phyloP scores from a whole-genome alignment of 805 yeast genomes.

The Starmera dryadoides region DNA sequence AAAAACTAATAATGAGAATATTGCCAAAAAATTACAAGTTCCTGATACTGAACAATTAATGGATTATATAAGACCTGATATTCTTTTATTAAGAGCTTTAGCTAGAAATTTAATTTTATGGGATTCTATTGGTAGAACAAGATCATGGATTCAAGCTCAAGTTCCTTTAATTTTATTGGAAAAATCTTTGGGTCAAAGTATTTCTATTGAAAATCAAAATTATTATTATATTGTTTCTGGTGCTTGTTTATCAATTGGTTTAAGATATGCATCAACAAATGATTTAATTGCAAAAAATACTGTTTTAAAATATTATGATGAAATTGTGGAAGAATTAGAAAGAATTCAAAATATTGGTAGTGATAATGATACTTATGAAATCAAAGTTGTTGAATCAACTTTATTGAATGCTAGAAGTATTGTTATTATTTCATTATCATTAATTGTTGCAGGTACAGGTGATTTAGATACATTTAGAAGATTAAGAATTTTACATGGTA shows the following conservation, averaged over 20 bases:
- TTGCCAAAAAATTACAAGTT: constrained; percentile 55
- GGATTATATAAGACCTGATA: constrained; percentile 70
- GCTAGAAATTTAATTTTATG: constrained; percentile 24
- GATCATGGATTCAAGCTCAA: constrained; percentile 26
- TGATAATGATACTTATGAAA: constrained; percentile 46
- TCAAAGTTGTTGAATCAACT: constrained; percentile 45
- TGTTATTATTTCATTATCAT: constrained; percentile 55
- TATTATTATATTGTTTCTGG: constrained; percentile 69
- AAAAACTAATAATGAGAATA: constrained; percentile 49
- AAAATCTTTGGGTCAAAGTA: constrained; percentile 11
- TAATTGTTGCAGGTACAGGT: constrained; percentile 88
- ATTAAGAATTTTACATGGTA: constrained; percentile 60
- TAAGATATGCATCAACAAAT: constrained; percentile 69
- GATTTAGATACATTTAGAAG: constrained; percentile 74
- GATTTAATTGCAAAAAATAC: constrained; percentile 46
- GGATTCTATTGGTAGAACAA: constrained; percentile 11
- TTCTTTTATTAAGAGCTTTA: constrained; percentile 56
- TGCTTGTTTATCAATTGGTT: constrained; percentile 61
- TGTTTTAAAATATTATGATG: constrained; percentile 35
- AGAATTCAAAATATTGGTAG: constrained; percentile 31
- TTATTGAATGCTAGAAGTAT: constrained; percentile 51
- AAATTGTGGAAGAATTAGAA: constrained; percentile 6
- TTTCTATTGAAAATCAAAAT: constrained; percentile 57
- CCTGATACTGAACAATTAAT: constrained; percentile 54
- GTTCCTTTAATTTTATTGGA: constrained; percentile 41